These are phyloP conservation scores for Colletotrichum destructivum DNA, from an alignment of 2,329 filamentous ascomycete genomes.

Conservation along the genomic window DNA sequence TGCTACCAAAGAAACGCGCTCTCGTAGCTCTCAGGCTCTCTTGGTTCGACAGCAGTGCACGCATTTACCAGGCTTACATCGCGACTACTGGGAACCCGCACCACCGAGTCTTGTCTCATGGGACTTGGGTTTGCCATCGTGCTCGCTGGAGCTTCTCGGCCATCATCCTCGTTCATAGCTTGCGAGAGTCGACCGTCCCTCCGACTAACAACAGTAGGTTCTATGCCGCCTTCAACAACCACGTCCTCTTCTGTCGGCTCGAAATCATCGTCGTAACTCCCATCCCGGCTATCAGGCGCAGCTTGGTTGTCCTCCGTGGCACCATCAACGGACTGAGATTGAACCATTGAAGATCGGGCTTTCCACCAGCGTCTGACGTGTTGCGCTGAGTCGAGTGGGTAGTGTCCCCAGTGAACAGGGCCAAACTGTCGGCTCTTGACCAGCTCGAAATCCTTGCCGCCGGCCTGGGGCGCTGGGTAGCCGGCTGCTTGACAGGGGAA, in stretches of 20 bases:
- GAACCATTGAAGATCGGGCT: not conserved
- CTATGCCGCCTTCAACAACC: not conserved
- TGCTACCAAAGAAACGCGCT: slow-evolving; percentile 25
- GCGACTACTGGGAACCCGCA: not conserved
- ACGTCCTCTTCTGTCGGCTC: not conserved
- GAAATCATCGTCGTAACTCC: not conserved
- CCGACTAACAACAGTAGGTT: too few relatives aligned
- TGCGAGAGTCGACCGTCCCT: not conserved
- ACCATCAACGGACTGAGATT: too few relatives aligned
- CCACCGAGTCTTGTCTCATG: not conserved
- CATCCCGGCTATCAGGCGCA: not conserved
- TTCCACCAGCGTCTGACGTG: slow-evolving; percentile 15
- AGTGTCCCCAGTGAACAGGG: slow-evolving; percentile 30
- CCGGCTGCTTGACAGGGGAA: not conserved
- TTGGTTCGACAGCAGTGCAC: not conserved
- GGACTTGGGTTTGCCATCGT: not conserved
- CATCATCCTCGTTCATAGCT: too few relatives aligned
- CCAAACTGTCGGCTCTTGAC: slow-evolving; percentile 7
- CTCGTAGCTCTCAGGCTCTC: not conserved
- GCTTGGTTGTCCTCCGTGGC: not conserved
- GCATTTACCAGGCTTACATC: not conserved
- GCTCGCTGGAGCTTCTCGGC: not conserved
- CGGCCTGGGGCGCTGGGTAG: not conserved
- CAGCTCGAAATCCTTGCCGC: not conserved
- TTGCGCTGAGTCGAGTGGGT: slow-evolving; percentile 24